Conservation (phyloP, 768 basidiomycete species). For the Lactarius akahatsu region DNA sequence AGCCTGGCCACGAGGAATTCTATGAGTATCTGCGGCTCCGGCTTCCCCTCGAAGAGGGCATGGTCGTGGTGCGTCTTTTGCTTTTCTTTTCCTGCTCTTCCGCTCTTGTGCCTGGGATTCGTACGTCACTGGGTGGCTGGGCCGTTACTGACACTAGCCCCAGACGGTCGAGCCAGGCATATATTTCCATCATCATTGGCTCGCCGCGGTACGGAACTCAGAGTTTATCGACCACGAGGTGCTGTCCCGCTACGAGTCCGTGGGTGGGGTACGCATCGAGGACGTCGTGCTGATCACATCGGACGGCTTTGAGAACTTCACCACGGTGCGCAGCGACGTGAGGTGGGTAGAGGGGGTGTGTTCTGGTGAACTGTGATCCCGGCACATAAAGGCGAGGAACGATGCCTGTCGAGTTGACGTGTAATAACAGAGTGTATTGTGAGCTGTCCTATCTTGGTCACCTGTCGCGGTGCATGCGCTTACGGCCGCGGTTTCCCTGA, state of each 20-base stretch:
- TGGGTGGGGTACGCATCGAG: slow-evolving; percentile 93
- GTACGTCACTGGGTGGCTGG: neutral
- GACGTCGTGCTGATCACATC: slow-evolving; percentile 82
- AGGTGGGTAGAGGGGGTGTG: slow-evolving; percentile 83
- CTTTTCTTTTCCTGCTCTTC: neutral
- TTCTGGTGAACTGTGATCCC: slow-evolving; percentile 52
- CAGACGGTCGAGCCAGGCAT: slow-evolving; percentile 91
- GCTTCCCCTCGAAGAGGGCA: too few relatives aligned
- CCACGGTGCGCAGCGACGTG: slow-evolving; percentile 78
- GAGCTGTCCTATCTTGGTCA: neutral
- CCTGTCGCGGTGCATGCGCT: neutral
- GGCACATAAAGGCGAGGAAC: neutral
- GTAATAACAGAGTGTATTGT: neutral
- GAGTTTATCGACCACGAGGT: slow-evolving; percentile 67
- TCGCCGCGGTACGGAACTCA: slow-evolving; percentile 63
- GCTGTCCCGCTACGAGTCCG: slow-evolving; percentile 67
- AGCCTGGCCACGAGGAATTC: slow-evolving; percentile 54
- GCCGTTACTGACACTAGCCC: slow-evolving; percentile 9
- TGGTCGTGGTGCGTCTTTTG: slow-evolving; percentile 73
- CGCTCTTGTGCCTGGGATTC: neutral
- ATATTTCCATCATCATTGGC: slow-evolving; percentile 79
- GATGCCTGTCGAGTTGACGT: neutral
- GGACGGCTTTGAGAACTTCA: slow-evolving; percentile 78
- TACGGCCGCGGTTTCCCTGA: neutral
- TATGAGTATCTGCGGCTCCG: slow-evolving; percentile 79